Evolutionary conservation across 768 basidiomycete genomes (phyloP), one percentile per base, ranked within the genome.

Genomic region (Tephrocybe sp.): DNA sequence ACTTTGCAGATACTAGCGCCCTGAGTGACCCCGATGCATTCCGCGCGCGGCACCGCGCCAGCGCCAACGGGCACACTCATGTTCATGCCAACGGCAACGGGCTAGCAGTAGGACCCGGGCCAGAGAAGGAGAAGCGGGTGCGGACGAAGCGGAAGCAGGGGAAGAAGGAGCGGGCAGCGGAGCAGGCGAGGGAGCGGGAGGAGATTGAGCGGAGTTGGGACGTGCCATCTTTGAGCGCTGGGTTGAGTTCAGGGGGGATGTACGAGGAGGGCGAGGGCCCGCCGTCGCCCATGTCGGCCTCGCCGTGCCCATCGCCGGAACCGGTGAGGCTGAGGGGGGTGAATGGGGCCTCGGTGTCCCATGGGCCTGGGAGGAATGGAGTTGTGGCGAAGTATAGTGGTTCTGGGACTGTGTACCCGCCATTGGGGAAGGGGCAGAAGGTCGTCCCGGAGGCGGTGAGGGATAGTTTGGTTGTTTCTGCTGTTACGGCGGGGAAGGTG

Each of bases 1-100:
- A 87, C 62, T 90, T 87, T 58, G 75, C 76, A 5, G 88, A 89
- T 47, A 89, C 78, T 35, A 83, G 85, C 49, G 82, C 84, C 18
- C 64, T 90, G 59, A 87, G 86, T 60, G 83, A 89, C 55, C 79
- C 81, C 2, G 77, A 76, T 40, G 76, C 77, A 9, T 87, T 86
- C 57, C 66, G 25, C 65, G 65, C 58, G 74, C 46, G 36, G 38
- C 27, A 26, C 21, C 38, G 43, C 15, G 2, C n/a, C 9, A 22
- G 36, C 44, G 46, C 30, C 13, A 24, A 36, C 16, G 36, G 24
- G 5, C 36, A n/a, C 24, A 21, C 38, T 35, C 21, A 31, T 9
- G 25, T 34, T 15, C 8, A 19, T 11, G 28, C 35, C 8, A 38
- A 48, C 35, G 51, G 45, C 5, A 48, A 48, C 28, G 27, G 22